phyloP scores from a whole-genome alignment of 129 eudicot species.

The Rutidosis leptorrhynchoides region DNA sequence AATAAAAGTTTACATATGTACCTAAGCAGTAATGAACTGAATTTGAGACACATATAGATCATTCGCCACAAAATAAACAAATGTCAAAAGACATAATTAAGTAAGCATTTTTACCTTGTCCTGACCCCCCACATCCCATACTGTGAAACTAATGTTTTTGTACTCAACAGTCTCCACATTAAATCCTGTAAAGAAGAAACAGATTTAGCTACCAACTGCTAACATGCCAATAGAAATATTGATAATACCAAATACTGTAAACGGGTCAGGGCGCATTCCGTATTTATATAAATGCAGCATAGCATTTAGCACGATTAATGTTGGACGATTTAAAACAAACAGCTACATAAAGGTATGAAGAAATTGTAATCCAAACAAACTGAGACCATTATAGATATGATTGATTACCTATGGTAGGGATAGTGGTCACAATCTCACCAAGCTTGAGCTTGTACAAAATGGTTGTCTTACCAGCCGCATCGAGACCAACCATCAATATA shows the following conservation, averaged over 20 bases:
- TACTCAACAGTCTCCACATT: constrained; percentile 99
- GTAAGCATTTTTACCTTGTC: constrained; percentile 73
- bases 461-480: constrained; percentile 99
- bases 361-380: constrained; percentile 15
- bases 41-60: neutral
- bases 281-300: neutral
- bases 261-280: constrained; percentile 1
- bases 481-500: constrained; percentile 98
- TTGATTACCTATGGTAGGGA: constrained; percentile 85
- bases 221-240: neutral
- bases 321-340: neutral
- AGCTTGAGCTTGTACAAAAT: constrained; percentile 99
- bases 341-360: neutral
- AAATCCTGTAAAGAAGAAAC: constrained; percentile 52
- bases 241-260: neutral
- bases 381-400: constrained; percentile 10
- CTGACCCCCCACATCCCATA: constrained; percentile 99
- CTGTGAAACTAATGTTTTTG: constrained; percentile 99
- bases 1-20: constrained; percentile 2
- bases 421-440: constrained; percentile 96
- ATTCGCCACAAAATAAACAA: neutral
- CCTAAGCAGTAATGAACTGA: neutral
- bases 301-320: constrained; percentile 6
- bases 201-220: constrained; percentile 3
- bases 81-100: neutral